Evolutionary conservation across 352 stramenopile genomes (phyloP), one percentile per base, ranked within the genome.

Genomic region (Saprolegnia diclina): DNA sequence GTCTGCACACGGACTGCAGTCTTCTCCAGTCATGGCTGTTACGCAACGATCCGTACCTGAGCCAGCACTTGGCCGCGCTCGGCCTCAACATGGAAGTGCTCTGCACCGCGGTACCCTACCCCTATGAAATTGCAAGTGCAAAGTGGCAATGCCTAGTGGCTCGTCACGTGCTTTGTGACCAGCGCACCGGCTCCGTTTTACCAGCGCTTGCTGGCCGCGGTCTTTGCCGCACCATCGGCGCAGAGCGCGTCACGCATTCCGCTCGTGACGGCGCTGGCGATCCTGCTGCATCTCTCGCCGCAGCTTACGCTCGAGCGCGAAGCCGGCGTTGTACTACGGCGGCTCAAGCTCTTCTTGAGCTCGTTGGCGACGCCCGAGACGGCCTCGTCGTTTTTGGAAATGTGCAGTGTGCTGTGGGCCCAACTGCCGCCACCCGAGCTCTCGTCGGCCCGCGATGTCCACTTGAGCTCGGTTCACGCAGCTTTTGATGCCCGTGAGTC

Each of bases 41-140:
- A 16, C 85, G 91, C 54, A 94, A 94, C 37, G 85, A 94, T 56
- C 71, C 76, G 13, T 81, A 91, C 21, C 72, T 94, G n/a, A 81
- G 90, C 46, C 42, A 72, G 0, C 82, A 92, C 57, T 73, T 94
- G 54, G 80, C 82, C 32, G 82, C 88, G 32, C 74, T 90, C 9
- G 85, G 85, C 0, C 71, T 94, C 50, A 94, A 94, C 71, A 94
- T 94, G 85, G 85, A 94, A 62, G 91, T 94, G 61, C 69, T 94
- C 26, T 94, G 85, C 74, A 94, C 85, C 1, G 92, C 45, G 1
- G 57, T 65, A 54, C 0, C 37, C 11, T 0, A 13, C 7, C 21
- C 21, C 4, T 10, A 10, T 29, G 11, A 14, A 62, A n/a, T 18
- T 64, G 9, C 19, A 5, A 9, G 18, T 48, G 45, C 21, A 29